A percentile compares a stretch with the other conserved stretches of the same genome.
phyloP scores from a whole-genome alignment of 2,329 filamentous ascomycete species.

The Botryosphaeria agaves region DNA sequence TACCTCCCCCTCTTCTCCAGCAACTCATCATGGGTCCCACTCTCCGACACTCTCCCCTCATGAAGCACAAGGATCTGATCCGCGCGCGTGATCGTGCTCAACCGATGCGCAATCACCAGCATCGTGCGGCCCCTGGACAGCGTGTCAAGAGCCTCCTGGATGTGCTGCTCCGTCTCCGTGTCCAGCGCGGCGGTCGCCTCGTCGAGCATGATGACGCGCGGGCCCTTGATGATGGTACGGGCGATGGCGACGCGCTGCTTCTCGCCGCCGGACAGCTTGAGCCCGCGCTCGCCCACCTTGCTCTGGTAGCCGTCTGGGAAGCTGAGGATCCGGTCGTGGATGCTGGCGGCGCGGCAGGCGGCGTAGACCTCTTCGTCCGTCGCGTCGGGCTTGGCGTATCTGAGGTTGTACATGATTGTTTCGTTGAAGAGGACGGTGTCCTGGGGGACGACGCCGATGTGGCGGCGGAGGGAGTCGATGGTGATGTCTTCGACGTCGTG shows the following conservation, averaged over 20 bases:
- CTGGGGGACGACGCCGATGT: conserved; percentile 93
- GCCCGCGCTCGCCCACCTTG: conserved; percentile 77
- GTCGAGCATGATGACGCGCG: conserved; percentile 80
- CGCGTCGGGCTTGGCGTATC: conserved; percentile 68
- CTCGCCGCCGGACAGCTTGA: conserved; percentile 77
- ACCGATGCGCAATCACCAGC: conserved; percentile 74
- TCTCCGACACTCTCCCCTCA: conserved; percentile 33
- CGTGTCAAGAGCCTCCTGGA: conserved; percentile 68
- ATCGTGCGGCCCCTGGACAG: conserved; percentile 77
- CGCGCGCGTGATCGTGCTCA: conserved; percentile 37
- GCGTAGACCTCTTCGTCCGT: conserved; percentile 67
- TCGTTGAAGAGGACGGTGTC: conserved; percentile 95
- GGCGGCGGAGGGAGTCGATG: conserved; percentile 78
- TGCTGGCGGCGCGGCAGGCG: conserved; percentile 73
- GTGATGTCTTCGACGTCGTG: conserved; percentile 71
- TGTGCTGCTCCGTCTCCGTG: conserved; percentile 83
- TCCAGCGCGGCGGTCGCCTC: conserved; percentile 87
- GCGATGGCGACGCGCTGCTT: conserved; percentile 91
- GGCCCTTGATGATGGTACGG: conserved; percentile 80
- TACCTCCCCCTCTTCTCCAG: conserved; percentile 28
- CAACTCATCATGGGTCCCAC: conserved; percentile 33
- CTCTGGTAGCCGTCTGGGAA: conserved; percentile 83
- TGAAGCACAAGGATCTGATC: conserved; percentile 39
- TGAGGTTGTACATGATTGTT: conserved; percentile 84
- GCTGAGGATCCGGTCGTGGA: conserved; percentile 77